Conservation (phyloP, 2,329 filamentous ascomycete genomes). For the Fusarium decemcellulare region DNA sequence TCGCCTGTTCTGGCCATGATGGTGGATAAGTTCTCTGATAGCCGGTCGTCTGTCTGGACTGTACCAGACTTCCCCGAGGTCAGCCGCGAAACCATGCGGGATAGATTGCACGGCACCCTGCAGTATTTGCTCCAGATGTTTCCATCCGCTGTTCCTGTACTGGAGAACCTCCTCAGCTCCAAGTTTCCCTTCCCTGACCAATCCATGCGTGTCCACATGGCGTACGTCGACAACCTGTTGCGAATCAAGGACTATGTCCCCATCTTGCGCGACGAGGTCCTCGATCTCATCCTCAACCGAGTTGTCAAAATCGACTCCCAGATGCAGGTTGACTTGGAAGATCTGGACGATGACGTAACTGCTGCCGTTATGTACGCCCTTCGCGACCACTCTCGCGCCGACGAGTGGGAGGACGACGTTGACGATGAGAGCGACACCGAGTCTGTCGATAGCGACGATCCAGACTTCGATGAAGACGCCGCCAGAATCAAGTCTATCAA, state of each 20-base stretch:
- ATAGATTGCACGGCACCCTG: constrained; percentile 82
- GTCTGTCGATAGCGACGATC: constrained; percentile 79
- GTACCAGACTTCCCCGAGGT: constrained; percentile 71
- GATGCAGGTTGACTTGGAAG: constrained; percentile 93
- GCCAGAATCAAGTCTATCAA: constrained; percentile 79
- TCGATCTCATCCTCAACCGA: constrained; percentile 86
- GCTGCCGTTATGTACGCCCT: constrained; percentile 75
- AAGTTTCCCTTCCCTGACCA: constrained; percentile 86
- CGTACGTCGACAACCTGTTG: constrained; percentile 90
- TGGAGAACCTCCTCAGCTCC: constrained; percentile 75
- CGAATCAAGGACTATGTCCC: constrained; percentile 83
- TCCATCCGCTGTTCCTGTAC: constrained; percentile 80
- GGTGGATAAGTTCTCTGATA: constrained; percentile 80
- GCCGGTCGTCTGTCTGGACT: constrained; percentile 60
- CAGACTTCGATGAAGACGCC: constrained; percentile 74
- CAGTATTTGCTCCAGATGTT: constrained; percentile 84
- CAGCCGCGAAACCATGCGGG: constrained; percentile 74
- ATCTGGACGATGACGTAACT: constrained; percentile 90
- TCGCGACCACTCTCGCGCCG: constrained; percentile 44
- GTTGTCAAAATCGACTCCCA: constrained; percentile 96
- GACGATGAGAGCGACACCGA: constrained; percentile 78
- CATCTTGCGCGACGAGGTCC: constrained; percentile 82
- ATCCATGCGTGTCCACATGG: constrained; percentile 82
- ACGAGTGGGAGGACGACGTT: constrained; percentile 66
- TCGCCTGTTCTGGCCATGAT: constrained; percentile 83